phyloP scores from a whole-genome alignment of 768 basidiomycete genomes.

The Amanita fuliginea region DNA sequence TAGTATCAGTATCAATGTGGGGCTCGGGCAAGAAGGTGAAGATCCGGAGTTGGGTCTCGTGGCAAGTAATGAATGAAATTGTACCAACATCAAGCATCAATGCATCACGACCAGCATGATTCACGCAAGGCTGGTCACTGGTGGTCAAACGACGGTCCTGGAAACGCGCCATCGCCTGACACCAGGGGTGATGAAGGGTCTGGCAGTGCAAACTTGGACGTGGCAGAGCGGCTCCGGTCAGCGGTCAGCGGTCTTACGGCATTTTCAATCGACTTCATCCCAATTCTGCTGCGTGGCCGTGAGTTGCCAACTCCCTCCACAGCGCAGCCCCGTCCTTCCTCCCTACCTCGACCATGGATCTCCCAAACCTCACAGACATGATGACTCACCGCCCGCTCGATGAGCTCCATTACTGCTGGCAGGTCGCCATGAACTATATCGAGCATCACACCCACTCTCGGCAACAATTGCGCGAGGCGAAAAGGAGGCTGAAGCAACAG shows the following conservation, averaged over 20 bases:
- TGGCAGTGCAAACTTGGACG: neutral
- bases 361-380: neutral
- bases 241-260: neutral
- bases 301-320: neutral
- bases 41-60: no score
- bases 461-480: neutral
- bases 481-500: neutral
- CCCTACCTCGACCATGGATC: neutral
- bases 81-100: neutral
- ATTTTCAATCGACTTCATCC: slow-evolving; percentile 1
- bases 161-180: neutral
- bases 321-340: neutral
- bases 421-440: neutral
- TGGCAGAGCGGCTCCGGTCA: neutral
- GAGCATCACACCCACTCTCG: neutral
- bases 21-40: no score
- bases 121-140: neutral
- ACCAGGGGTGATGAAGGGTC: neutral
- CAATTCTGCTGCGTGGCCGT: neutral
- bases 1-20: no score
- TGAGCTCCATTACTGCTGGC: slow-evolving; percentile 4
- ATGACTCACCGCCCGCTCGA: slow-evolving; percentile 3
- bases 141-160: neutral
- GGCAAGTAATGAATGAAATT: no score
- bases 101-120: neutral